Evolutionary conservation across 805 yeast species (phyloP), one percentile per base, ranked within the genome.

Genomic region (Metschnikowia picachoensis): DNA sequence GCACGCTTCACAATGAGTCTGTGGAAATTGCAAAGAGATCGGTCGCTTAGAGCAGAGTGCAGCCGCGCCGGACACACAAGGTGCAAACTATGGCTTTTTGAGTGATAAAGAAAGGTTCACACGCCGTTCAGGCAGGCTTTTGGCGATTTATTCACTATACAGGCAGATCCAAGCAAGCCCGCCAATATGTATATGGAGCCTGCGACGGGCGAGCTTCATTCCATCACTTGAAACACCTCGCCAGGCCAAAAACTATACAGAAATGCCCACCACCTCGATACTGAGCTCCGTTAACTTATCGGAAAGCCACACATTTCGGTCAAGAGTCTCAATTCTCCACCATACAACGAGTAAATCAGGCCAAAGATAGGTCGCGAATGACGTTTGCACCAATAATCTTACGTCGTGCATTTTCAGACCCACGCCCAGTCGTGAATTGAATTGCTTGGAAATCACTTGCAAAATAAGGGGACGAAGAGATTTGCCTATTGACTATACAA

Each of bases 261-360:
- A 34, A 7, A 14, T 33, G 2, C 29, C 20, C 17, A 14, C 48
- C 4, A 39, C 17, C 39, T 52, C 13, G 52, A 51, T 30, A 17
- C 47, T 15, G 62, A 59, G 46, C 51, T 61, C 12, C 30, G 47
- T 17, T 49, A 41, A 16, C 29, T 46, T 35, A 46, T 46, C 16
- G 43, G 44, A 8, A 47, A 43, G 28, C 29, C 44, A 4, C 30
- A 55, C 29, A 43, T 46, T 7, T 52, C 52, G 25, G 59, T 51
- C 28, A 47, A 43, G 3, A 35, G 37, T 5, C 34, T 35, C 39
- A 50, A 20, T 27, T 20, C 29, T 7, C 50, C 33, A 13, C 39
- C 45, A 3, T 39, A 32, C 15, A 43, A 25, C 28, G 14, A n/a
- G n/a, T n/a, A n/a, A n/a, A n/a, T n/a, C n/a, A n/a, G n/a, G n/a